Base-by-base conservation (phyloP, 2,329 filamentous ascomycete species). In the Alternaria brassicicola region DNA sequence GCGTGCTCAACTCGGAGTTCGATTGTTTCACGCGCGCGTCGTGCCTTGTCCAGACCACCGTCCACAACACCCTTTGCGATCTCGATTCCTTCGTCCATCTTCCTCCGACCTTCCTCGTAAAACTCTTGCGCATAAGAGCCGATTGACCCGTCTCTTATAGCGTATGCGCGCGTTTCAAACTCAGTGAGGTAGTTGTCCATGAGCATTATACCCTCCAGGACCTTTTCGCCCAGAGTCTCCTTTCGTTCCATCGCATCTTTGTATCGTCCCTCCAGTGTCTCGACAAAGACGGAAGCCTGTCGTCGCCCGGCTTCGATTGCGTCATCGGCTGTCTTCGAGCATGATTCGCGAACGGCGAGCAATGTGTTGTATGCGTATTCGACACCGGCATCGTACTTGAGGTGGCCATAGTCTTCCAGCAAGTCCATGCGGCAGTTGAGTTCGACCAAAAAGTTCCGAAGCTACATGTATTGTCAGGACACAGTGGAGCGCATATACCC, bases 141-240 rank as follows among this genome's bases (percentile, higher is more conserved):
- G 52, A 97, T 81, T 3, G 93, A 90, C 63, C 89, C 87, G 72
- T 93, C 89, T 43, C 89, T 86, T 62, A 97, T 82, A 65, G 93
- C 92, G 75, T 93, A 88, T 10, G 92, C 92, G 52, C 91, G 86
- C 10, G 84, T 82, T 79, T 99, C 95, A 64, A 97, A 90, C 49
- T 98, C 94, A 21, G 87, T 85, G 21, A 99, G 82, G 79, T 96
- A 93, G 35, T 81, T 85, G 72, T 98, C 94, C 73, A 98, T 89
- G 62, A 98, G 80, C 59, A 91, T 89, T 63, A 99, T 89, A 5
- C 93, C 92, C 33, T 94, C 89, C 60, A 91, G 87, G 3, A 94
- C 93, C 80, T 98, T 98, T 69, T 97, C 93, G 71, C 95, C 92
- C 68, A 98, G 80, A 0, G 92, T 93, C 73, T 92, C 93, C 64